These are phyloP conservation scores for Leavenworthia alabamica DNA, from an alignment of 345 rosid genomes.

Conservation along the genomic window DNA sequence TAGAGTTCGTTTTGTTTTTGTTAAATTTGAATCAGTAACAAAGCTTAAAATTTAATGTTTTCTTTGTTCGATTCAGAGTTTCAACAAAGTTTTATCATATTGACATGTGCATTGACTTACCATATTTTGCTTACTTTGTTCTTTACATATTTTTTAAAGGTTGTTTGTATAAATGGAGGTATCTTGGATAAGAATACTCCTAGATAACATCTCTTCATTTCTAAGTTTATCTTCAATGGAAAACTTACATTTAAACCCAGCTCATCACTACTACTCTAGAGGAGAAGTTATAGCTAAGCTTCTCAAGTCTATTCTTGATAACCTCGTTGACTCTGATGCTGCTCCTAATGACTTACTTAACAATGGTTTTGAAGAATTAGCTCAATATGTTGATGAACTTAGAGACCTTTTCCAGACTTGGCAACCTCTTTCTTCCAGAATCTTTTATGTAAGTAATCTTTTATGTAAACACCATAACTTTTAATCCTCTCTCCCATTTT, in stretches of 20 bases:
- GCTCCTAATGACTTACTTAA: conserved; percentile 50
- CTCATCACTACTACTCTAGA: conserved; percentile 50
- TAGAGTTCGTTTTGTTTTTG: too few relatives aligned
- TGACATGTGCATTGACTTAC: too few relatives aligned
- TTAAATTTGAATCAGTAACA: too few relatives aligned
- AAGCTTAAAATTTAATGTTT: too few relatives aligned
- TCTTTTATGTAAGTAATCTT: conserved; percentile 65
- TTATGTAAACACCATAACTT: too few relatives aligned
- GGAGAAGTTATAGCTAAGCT: conserved; percentile 66
- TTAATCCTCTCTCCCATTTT: too few relatives aligned
- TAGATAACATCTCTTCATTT: conserved; percentile 49
- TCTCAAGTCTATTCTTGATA: conserved; percentile 71
- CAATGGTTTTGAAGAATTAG: conserved; percentile 57
- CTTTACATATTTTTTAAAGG: too few relatives aligned
- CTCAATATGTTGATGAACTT: conserved; percentile 55
- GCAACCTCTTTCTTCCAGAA: conserved; percentile 67
- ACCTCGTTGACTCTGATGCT: conserved; percentile 51
- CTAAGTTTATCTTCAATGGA: conserved; percentile 48
- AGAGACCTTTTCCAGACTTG: conserved; percentile 57
- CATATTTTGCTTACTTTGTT: too few relatives aligned
- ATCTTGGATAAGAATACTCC: conserved; percentile 61
- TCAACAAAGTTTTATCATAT: too few relatives aligned
- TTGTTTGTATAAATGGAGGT: conserved; percentile 50
- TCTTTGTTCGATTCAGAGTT: too few relatives aligned
- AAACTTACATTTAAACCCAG: conserved; percentile 47